Conservation (phyloP, 192 early-diverging fungal species). For the Hyaloraphidium curvatum region DNA sequence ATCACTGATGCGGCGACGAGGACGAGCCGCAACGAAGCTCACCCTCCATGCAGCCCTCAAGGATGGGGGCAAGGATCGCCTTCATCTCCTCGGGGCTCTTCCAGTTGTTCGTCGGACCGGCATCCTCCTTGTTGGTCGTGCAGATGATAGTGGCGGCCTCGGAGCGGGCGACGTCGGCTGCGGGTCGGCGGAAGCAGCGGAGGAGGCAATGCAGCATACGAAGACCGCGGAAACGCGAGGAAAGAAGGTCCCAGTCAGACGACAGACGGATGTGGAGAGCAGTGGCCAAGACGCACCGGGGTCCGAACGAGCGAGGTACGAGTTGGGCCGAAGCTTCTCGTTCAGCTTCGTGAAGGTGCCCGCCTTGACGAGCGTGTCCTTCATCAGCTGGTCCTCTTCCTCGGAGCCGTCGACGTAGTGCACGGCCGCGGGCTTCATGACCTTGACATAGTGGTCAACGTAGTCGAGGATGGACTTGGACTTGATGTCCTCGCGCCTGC, state of each 20-base stretch:
- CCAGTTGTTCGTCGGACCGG: conserved; percentile 12
- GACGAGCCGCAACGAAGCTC: not conserved
- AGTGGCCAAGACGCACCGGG: conserved; percentile 5
- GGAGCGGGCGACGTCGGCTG: conserved; percentile 8
- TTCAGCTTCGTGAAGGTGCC: conserved; percentile 11
- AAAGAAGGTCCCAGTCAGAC: not conserved
- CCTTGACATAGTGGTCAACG: not conserved
- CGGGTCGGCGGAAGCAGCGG: not conserved
- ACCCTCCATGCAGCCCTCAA: conserved; percentile 10
- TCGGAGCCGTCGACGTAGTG: conserved; percentile 2
- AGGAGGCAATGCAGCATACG: too few species aligned
- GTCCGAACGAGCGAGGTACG: conserved; percentile 9
- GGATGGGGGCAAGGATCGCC: conserved; percentile 6
- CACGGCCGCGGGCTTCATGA: not conserved
- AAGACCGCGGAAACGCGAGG: too few species aligned
- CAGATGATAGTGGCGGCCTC: conserved; percentile 10
- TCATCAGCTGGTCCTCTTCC: conserved; percentile 1
- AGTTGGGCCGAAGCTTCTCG: conserved; percentile 8
- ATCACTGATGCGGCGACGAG: too few species aligned
- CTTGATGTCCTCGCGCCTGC: too few species aligned
- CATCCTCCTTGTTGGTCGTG: conserved; percentile 6
- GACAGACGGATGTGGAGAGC: not conserved
- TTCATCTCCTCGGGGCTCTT: conserved; percentile 6
- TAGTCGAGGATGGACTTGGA: conserved; percentile 2
- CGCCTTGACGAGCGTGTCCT: conserved; percentile 6